These are phyloP conservation scores for Prunus padus DNA, from an alignment of 306 rosid genomes.

Conservation along the genomic window DNA sequence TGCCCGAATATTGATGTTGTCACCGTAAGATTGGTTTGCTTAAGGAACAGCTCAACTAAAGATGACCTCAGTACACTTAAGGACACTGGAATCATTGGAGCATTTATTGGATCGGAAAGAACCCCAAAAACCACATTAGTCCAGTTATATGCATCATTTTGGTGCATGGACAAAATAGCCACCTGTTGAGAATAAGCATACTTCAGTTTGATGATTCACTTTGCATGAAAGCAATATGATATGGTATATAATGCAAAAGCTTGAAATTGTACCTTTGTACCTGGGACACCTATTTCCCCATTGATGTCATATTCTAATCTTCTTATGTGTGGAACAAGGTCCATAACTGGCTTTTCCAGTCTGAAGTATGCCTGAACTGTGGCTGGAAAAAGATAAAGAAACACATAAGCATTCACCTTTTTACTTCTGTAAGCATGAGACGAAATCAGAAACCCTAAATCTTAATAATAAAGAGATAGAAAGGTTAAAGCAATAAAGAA, in stretches of 20 bases:
- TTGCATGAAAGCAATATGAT: conserved; percentile 10
- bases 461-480: not conserved
- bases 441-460: not conserved
- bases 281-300: conserved; percentile 72
- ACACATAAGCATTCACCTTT: conserved; percentile 8
- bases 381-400: conserved; percentile 50
- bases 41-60: conserved; percentile 67
- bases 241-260: conserved; percentile 21
- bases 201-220: conserved; percentile 26
- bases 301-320: conserved; percentile 73
- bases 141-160: conserved; percentile 46
- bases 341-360: conserved; percentile 69
- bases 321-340: conserved; percentile 68
- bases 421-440: not conserved
- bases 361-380: conserved; percentile 72
- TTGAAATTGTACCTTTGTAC: conserved; percentile 57
- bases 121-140: conserved; percentile 74
- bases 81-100: conserved; percentile 62
- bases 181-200: conserved; percentile 51
- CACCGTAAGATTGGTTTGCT: conserved; percentile 71
- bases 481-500: not conserved
- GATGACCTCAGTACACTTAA: conserved; percentile 71
- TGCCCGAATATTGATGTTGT: conserved; percentile 67
- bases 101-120: conserved; percentile 65
- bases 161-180: conserved; percentile 73